Percentiles rank a stretch among this genome's conserved stretches.
Conservation (phyloP, 495 filamentous ascomycete species). For the Penicillium robsamsonii region DNA sequence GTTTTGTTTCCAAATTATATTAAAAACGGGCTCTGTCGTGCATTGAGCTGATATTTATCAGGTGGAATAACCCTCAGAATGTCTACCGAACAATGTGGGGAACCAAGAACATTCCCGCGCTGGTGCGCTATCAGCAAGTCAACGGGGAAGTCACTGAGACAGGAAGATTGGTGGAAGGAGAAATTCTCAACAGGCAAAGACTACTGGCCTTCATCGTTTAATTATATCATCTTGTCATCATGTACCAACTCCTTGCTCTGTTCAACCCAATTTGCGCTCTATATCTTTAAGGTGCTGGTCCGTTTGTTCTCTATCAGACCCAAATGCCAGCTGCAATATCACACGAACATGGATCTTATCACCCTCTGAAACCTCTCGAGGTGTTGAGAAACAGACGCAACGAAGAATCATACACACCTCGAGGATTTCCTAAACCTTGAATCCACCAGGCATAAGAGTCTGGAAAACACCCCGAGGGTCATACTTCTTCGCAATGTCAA, state of each 20-base stretch:
- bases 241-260: neutral
- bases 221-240: neutral
- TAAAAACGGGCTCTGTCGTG: neutral
- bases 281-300: neutral
- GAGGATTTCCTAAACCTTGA: too few species aligned
- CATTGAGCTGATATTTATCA: constrained; percentile 9
- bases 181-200: constrained; percentile 29
- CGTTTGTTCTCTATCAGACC: neutral
- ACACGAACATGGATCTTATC: neutral
- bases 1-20: neutral
- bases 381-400: neutral
- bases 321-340: neutral
- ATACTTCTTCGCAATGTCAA: constrained; percentile 41
- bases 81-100: constrained; percentile 30
- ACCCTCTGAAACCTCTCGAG: neutral
- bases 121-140: constrained; percentile 31
- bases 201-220: constrained; percentile 13
- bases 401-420: too few species aligned
- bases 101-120: constrained; percentile 24
- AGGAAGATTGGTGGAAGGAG: constrained; percentile 26
- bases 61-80: constrained; percentile 32
- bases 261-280: neutral
- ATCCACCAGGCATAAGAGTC: constrained; percentile 38
- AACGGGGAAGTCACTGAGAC: constrained; percentile 29
- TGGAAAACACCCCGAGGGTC: constrained; percentile 53